phyloP scores from a whole-genome alignment of 2,329 filamentous ascomycete species.

The Elsinoe perseae region DNA sequence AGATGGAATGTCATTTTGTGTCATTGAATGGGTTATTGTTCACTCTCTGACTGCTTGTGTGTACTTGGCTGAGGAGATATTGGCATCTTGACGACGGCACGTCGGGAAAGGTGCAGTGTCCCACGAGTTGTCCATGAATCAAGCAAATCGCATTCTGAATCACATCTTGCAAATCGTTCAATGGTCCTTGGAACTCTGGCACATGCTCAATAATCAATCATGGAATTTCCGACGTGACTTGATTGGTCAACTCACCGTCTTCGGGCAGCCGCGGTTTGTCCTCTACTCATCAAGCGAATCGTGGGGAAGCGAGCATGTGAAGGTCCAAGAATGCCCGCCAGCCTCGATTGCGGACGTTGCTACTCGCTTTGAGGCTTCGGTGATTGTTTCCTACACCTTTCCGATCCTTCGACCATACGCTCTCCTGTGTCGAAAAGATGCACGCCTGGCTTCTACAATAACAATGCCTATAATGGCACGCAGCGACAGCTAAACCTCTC shows the following conservation, averaged over 20 bases:
- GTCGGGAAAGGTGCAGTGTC: no score
- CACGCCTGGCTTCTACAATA: not conserved
- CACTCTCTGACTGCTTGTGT: no score
- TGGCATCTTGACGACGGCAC: no score
- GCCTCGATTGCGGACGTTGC: not conserved
- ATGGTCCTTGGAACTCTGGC: not conserved
- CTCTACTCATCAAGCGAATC: not conserved
- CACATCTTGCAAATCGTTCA: no score
- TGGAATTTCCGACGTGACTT: constrained; percentile 2
- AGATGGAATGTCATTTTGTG: constrained; percentile 2
- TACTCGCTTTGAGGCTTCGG: not conserved
- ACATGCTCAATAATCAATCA: not conserved
- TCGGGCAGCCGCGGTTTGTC: not conserved
- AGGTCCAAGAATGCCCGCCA: not conserved
- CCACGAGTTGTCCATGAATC: no score
- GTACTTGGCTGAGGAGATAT: no score
- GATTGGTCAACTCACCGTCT: not conserved
- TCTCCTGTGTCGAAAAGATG: not conserved
- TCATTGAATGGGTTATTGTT: no score
- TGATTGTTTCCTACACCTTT: not conserved
- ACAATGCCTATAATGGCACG: not conserved
- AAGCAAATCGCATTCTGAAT: no score
- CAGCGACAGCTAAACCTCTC: not conserved
- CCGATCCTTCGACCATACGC: not conserved
- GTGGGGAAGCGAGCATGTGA: constrained; percentile 6